These are phyloP conservation scores for Aspergillus aculeatus DNA, from an alignment of 2,329 filamentous ascomycete species.

Conservation along the genomic window DNA sequence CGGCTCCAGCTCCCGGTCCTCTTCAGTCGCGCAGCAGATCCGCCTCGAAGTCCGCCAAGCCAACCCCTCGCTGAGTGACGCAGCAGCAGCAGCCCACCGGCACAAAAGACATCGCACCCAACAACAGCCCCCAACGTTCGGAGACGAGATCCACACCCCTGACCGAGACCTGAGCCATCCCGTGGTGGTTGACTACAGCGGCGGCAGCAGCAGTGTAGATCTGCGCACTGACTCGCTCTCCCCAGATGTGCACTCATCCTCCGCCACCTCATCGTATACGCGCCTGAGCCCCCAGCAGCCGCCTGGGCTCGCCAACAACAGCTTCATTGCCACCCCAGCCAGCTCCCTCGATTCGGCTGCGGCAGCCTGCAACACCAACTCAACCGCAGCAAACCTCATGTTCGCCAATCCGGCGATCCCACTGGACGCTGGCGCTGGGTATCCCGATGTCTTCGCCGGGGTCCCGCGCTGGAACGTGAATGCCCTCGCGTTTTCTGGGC, in stretches of 20 bases:
- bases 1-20: not conserved
- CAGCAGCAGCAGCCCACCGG: not conserved
- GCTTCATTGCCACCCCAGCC: not conserved
- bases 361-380: not conserved
- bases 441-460: not conserved
- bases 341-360: not conserved
- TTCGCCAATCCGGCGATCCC: not conserved
- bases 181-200: not conserved
- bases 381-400: not conserved
- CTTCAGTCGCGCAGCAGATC: conserved; percentile 8
- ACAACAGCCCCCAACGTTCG: not conserved
- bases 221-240: not conserved
- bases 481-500: conserved; percentile 11
- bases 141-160: not conserved
- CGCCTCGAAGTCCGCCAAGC: not conserved
- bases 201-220: not conserved
- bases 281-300: not conserved
- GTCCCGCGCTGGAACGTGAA: conserved; percentile 27
- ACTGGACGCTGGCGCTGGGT: not conserved
- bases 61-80: not conserved
- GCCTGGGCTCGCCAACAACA: not conserved
- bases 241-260: not conserved
- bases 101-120: not conserved
- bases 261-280: not conserved
- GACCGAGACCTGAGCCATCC: not conserved